phyloP scores from a whole-genome alignment of 208 protist genomes.

The Leishmania guyanensis region DNA sequence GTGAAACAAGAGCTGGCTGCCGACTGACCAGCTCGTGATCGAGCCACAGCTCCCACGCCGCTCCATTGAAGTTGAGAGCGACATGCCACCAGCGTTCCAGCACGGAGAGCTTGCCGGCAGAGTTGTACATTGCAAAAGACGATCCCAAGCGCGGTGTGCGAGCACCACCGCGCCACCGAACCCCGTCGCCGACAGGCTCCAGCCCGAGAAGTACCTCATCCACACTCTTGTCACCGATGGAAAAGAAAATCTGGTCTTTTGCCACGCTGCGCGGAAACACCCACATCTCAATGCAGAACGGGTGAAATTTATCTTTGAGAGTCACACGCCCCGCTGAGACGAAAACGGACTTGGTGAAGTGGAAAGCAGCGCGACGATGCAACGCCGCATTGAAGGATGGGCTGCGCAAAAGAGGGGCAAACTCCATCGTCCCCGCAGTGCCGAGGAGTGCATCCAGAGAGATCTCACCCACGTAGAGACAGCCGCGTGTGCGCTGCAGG shows the following conservation, averaged over 20 bases:
- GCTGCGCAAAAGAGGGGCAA: conserved; percentile 35
- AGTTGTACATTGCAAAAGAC: conserved; percentile 67
- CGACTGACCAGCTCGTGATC: conserved; percentile 57
- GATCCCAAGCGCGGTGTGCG: conserved; percentile 78
- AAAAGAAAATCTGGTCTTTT: conserved; percentile 74
- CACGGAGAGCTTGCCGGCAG: conserved; percentile 44
- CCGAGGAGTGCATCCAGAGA: conserved; percentile 8
- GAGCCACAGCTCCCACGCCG: conserved; percentile 82
- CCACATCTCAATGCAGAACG: conserved; percentile 90
- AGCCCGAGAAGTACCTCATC: conserved; percentile 87
- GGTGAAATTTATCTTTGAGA: conserved; percentile 78
- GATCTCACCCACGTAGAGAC: conserved; percentile 26
- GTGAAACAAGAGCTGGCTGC: conserved; percentile 54
- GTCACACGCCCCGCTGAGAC: conserved; percentile 66
- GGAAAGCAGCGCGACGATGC: conserved; percentile 37
- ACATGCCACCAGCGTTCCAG: conserved; percentile 88
- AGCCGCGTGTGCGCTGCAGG: conserved; percentile 29
- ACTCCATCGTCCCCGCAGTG: conserved; percentile 1
- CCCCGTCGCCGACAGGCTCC: conserved; percentile 59
- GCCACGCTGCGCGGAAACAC: conserved; percentile 71
- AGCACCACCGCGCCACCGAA: conserved; percentile 79
- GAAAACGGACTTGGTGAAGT: conserved; percentile 68
- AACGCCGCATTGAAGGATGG: conserved; percentile 13
- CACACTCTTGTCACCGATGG: conserved; percentile 81
- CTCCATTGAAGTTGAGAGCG: conserved; percentile 88